Evolutionary conservation across 805 yeast genomes (phyloP).

Genomic region (Nadsonia fulvescens): DNA sequence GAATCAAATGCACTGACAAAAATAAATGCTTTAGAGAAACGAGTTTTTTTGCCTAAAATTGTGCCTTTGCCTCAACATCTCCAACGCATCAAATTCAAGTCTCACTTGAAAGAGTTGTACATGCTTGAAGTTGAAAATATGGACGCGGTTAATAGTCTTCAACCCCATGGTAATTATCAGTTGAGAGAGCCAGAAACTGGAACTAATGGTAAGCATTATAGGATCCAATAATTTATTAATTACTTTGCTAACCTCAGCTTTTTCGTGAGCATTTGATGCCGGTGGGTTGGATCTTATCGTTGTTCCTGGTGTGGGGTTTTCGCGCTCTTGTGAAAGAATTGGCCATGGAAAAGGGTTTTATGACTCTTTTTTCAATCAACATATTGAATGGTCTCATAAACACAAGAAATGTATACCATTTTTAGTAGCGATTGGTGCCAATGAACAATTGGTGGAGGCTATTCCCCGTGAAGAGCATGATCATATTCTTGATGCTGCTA

Average conservation of each 20-base stretch:
- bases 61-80: constrained; percentile 34
- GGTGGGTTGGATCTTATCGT: constrained; percentile 50
- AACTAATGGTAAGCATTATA: constrained; percentile 9
- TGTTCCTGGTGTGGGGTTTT: constrained; percentile 77
- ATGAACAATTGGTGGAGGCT: constrained; percentile 36
- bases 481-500: constrained; percentile 34
- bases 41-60: constrained; percentile 21
- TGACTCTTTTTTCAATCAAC: constrained; percentile 52
- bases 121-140: constrained; percentile 33
- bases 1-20: constrained; percentile 3
- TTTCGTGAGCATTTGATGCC: constrained; percentile 13
- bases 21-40: constrained; percentile 8
- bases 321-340: constrained; percentile 32
- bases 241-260: no score
- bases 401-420: constrained; percentile 10
- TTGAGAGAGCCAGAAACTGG: constrained; percentile 46
- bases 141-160: constrained; percentile 26
- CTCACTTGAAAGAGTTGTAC: constrained; percentile 26
- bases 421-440: constrained; percentile 44
- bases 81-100: constrained; percentile 14
- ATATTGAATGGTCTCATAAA: constrained; percentile 18
- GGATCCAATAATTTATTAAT: no score
- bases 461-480: constrained; percentile 52
- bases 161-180: constrained; percentile 51
- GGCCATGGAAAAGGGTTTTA: constrained; percentile 94